These are phyloP conservation scores for Pyrus communis DNA, from an alignment of 306 rosid genomes.

Conservation along the genomic window DNA sequence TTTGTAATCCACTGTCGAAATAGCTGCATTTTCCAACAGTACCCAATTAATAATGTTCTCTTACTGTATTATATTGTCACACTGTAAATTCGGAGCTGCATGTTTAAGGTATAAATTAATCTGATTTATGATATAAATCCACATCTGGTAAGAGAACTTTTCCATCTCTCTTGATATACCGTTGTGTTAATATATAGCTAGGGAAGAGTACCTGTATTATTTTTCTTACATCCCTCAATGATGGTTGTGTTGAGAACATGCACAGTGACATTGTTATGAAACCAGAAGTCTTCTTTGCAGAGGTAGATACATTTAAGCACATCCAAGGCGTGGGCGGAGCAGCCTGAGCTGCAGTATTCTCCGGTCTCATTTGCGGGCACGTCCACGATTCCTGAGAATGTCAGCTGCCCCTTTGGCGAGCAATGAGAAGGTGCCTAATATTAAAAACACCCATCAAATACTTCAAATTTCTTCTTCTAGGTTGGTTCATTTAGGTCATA, in stretches of 20 bases:
- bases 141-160: not conserved
- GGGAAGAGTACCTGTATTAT: slow-evolving; percentile 1
- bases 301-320: slow-evolving; percentile 28
- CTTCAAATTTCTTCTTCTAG: not conserved
- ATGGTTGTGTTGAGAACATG: not conserved
- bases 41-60: not conserved
- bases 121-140: not conserved
- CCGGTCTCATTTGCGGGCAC: slow-evolving; percentile 9
- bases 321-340: slow-evolving; percentile 14
- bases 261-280: slow-evolving; percentile 20
- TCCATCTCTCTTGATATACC: not conserved
- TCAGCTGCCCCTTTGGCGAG: not conserved
- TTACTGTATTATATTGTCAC: too few species aligned
- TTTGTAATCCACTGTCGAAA: not conserved
- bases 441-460: not conserved
- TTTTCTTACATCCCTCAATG: not conserved
- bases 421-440: not conserved
- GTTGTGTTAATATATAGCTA: not conserved
- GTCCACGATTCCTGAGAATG: slow-evolving; percentile 7
- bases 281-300: slow-evolving; percentile 30
- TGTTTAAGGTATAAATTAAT: not conserved
- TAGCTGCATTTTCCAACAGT: slow-evolving; percentile 21
- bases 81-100: too few species aligned
- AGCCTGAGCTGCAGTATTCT: slow-evolving; percentile 28
- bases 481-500: too few species aligned